Evolutionary conservation across 2,329 filamentous ascomycete genomes (phyloP), one percentile per base, ranked within the genome.

Genomic region (Fusarium chlamydosporum): DNA sequence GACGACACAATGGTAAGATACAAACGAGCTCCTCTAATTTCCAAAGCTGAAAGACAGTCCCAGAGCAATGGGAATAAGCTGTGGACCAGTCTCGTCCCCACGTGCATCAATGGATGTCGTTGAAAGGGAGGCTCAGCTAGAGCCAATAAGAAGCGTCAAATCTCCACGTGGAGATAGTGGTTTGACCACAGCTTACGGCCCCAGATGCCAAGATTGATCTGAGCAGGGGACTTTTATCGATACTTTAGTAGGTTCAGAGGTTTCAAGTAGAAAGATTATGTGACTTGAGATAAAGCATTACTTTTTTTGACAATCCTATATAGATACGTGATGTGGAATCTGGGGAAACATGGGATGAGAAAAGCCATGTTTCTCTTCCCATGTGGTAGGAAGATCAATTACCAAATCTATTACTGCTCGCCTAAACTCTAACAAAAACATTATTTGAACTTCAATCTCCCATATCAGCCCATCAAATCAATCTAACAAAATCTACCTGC

Each of bases 41-140:
- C 1, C 5, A 4, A 9, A 47, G 33, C 45, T 33, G n/a, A 13
- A 33, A 40, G 26, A 3, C 16, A 18, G 16, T 23, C 2, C 20
- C 27, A 12, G 12, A 20, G 27, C 2, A 7, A 41, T 34, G 13
- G 16, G 16, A 35, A 27, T 7, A 20, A 12, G 15, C 27, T 18
- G 4, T 31, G 9, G 35, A 15, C 35, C 52, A 57, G 27, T 33
- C 20, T 15, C 26, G 11, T 38, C 4, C 67, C 67, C 68, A 70
- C 68, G 68, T 70, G 68, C 56, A 40, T 54, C 45, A 50, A 52
- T 13, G 26, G 45, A 61, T 54, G 68, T 65, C 45, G 64, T 71
- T 50, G 58, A 51, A 65, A 33, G 13, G 35, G 67, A 65, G 50
- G 67, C 53, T 70, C 56, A 0, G 4, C 7, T 3, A 4, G 31